Conservation (phyloP, 441 rosid species). For the Pelargonium myrrhifolium region DNA sequence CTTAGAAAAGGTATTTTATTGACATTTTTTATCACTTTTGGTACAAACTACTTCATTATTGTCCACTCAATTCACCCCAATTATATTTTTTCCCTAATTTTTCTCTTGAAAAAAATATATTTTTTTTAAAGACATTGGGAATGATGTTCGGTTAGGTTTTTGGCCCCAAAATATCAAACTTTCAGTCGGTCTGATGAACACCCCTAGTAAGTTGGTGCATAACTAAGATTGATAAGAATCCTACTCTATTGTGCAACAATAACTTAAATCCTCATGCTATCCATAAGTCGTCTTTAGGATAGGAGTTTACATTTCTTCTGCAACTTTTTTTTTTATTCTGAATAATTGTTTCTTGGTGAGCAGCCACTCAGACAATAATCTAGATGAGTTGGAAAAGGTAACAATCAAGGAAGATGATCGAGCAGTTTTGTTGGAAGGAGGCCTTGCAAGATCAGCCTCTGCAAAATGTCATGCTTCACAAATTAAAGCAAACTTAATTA, state of each 20-base stretch:
- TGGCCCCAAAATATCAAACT: no score
- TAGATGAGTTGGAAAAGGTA: constrained; percentile 47
- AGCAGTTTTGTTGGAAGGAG: constrained; percentile 84
- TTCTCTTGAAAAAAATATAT: no score
- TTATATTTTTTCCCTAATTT: no score
- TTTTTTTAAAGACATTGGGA: no score
- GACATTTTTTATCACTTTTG: no score
- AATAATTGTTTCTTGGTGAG: constrained; percentile 20
- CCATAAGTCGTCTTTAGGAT: neutral
- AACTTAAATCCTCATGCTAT: neutral
- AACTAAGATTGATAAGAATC: no score
- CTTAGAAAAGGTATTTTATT: no score
- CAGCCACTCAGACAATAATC: constrained; percentile 91
- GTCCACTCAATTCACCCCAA: no score
- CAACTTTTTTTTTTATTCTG: constrained; percentile 10
- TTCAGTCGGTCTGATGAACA: no score
- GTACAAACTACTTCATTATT: no score
- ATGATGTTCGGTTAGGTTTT: no score
- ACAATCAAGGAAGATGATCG: constrained; percentile 73
- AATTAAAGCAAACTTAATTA: constrained; percentile 60
- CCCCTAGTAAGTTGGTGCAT: no score
- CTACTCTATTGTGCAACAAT: neutral
- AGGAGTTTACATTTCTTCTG: neutral
- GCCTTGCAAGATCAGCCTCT: constrained; percentile 72
- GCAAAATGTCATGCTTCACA: constrained; percentile 49